Base-by-base conservation (phyloP, 2,329 filamentous ascomycete genomes). In the Blumeriella jaapii region DNA sequence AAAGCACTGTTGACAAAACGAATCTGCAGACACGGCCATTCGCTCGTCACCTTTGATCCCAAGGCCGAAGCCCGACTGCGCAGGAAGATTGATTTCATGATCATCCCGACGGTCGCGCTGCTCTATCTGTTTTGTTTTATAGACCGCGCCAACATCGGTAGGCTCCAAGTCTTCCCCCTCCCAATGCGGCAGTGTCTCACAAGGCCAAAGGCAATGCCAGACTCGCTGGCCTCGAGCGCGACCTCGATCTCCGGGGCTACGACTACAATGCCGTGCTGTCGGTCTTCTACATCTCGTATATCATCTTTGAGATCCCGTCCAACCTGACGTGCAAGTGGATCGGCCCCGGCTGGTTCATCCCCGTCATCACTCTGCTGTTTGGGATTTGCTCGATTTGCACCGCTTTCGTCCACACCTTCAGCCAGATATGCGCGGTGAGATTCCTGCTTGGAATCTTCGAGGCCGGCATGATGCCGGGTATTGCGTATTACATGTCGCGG, bases 51-150 rank as follows among this genome's bases (percentile, higher is more conserved):
- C n/a, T 71, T 76, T 45, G 74, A 79, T 45, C 58, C 62, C 3
- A 62, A 57, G 17, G 72, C 69, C 2, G 78, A 81, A 51, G 55
- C 63, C 6, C 66, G 61, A 33, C 61, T 82, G 15, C 62, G 74
- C 6, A 57, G 59, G 49, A 82, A 82, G 54, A 74, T 82, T 30
- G 78, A 83, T 47, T 46, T 79, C 5, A 69, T 63, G 47, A 69
- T 81, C 28, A 62, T 82, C 0, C 78, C 79, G 0, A 79, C 73
- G 0, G 75, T 82, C 0, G 60, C 76, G 0, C 38, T 82, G 0
- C 59, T 83, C 3, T 83, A 82, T 48, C 64, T 82, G 0, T 82
- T 82, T 49, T 82, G 77, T 58, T 82, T 82, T 56, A 81, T 82
- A 44, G 78, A 82, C 48, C 67, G 78, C n/a, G 74, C 78, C 15